Evolutionary conservation across 1,284 basidiomycete genomes (phyloP), one percentile per base, ranked within the genome.

Genomic region (Leccinum fallax): DNA sequence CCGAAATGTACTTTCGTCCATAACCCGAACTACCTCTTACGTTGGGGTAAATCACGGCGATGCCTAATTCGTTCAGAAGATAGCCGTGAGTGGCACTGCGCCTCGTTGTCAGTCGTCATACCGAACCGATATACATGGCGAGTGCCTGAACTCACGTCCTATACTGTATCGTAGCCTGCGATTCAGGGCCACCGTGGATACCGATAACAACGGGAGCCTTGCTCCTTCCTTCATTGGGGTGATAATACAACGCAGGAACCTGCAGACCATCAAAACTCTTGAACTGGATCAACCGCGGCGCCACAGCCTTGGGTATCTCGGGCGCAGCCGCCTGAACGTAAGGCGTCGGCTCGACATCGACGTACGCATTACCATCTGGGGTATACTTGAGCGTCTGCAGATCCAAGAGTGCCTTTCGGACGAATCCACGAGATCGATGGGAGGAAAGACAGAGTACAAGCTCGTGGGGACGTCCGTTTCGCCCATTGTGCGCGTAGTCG

Each of bases 21-120:
- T 79, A 79, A 46, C 76, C 77, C 3, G 67, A 71, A 57, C 77
- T 79, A 51, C 76, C 78, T 53, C 76, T 72, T 28, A 79, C 78
- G 52, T 78, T 78, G 4, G 76, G 76, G 59, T 78, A 79, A 19
- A 79, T 73, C 36, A 78, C 59, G 1, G 77, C 77, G 32, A 77
- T 70, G 30, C 67, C 70, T 53, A 78, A 59, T 54, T 78, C 77
- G 55, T 77, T 78, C 21, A 78, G 52, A 32, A 78, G 62, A 63
- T 79, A 79, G 11, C 68, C 71, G 52, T 79, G 76, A 2, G 73
- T 76, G 19, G 71, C 64, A 13, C 78, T 78, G 32, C 10, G 21
- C 46, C 49, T 48, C 15, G 21, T 53, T 34, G 34, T 71, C 38
- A 69, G 53, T 36, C 21, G 13, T 19, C 16, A 34, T 52, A 3